Percentiles rank a stretch among this genome's conserved stretches.
Conservation (phyloP, 306 rosid species). For the Acacia crassicarpa region DNA sequence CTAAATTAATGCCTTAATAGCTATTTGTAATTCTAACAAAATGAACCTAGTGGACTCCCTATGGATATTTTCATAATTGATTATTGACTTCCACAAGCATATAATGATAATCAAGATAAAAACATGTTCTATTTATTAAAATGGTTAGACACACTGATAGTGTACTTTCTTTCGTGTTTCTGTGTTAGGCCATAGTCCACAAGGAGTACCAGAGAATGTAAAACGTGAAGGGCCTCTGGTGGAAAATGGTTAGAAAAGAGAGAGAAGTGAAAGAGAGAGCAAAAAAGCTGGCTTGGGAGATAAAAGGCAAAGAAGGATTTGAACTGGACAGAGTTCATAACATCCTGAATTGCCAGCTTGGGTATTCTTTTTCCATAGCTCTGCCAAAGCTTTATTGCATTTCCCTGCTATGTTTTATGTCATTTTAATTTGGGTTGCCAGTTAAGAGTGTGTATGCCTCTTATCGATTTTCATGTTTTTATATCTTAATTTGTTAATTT, state of each 20-base stretch:
- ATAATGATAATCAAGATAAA: not conserved
- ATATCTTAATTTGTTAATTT: too few species aligned
- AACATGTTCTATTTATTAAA: not conserved
- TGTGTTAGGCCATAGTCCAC: not conserved
- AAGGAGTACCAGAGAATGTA: not conserved
- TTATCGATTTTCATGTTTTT: too few species aligned
- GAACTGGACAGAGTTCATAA: not conserved
- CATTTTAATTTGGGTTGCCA: not conserved
- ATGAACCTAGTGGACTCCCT: not conserved
- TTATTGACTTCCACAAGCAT: not conserved
- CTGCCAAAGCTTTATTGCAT: too few species aligned
- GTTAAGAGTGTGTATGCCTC: too few species aligned
- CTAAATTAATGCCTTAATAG: not conserved
- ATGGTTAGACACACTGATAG: not conserved
- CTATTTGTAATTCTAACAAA: not conserved
- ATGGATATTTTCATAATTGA: not conserved
- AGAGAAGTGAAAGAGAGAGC: too few species aligned
- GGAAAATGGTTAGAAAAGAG: too few species aligned
- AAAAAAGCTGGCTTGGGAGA: too few species aligned
- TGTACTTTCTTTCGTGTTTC: not conserved
- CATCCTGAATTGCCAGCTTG: too few species aligned
- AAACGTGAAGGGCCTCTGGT: too few species aligned
- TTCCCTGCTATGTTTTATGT: too few species aligned
- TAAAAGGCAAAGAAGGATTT: not conserved
- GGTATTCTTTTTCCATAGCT: too few species aligned